phyloP scores from a whole-genome alignment of 1,139 yeast species.

The Sporopachydermia cereana region DNA sequence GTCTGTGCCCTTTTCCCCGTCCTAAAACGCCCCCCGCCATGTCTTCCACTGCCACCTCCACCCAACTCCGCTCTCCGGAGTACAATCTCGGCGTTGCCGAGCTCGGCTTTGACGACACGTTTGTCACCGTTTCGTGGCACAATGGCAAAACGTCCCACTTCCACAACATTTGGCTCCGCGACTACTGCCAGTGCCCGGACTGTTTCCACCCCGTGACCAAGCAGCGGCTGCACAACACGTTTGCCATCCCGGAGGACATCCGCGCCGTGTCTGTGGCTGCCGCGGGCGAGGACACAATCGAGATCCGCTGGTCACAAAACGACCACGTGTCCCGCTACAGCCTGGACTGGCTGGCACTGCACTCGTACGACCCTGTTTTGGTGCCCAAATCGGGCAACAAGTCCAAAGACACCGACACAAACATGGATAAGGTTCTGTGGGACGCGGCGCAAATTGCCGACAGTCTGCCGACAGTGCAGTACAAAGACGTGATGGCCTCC shows the following conservation, averaged over 20 bases:
- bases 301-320: conserved; percentile 34
- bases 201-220: conserved; percentile 52
- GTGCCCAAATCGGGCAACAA: conserved; percentile 24
- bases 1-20: neutral
- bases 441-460: conserved; percentile 32
- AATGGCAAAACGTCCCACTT: conserved; percentile 22
- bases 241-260: conserved; percentile 39
- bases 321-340: conserved; percentile 42
- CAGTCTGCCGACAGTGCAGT: conserved; percentile 43
- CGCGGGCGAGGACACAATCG: conserved; percentile 16
- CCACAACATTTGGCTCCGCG: conserved; percentile 59
- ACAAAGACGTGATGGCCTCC: conserved; percentile 32
- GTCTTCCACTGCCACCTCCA: neutral
- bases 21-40: neutral
- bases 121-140: conserved; percentile 18
- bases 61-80: neutral
- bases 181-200: conserved; percentile 51
- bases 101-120: neutral
- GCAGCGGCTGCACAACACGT: conserved; percentile 54
- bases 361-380: conserved; percentile 47
- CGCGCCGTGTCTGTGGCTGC: conserved; percentile 22
- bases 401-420: conserved; percentile 23
- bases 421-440: conserved; percentile 31
- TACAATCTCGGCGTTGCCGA: neutral
- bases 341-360: conserved; percentile 42